Base-by-base conservation (phyloP, 2,329 filamentous ascomycete species). In the Shiraia sp. region DNA sequence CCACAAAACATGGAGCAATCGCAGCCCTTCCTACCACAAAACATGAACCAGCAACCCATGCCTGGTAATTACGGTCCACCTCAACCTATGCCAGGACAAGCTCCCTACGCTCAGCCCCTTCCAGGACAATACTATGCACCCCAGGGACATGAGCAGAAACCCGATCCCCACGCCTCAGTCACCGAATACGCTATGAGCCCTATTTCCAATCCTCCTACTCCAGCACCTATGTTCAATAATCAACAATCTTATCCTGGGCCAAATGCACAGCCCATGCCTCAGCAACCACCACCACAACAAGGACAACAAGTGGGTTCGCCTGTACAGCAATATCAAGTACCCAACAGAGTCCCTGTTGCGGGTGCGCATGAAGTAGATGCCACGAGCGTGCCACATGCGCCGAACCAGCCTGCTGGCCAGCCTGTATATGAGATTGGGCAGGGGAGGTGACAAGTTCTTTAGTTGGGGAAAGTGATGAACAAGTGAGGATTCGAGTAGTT, bases 191-290 rank as follows among this genome's bases (percentile, higher is more conserved):
- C 42, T 2, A 10, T 41, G 22, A 39, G 56, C 4, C 40, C 46
- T 8, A 47, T 59, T 15, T 59, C 53, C 4, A 54, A 51, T 45
- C 58, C 58, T 2, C 27, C 53, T 2, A 58, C 57, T 4, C 60
- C 60, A 3, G 55, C 53, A 8, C 60, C 58, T 2, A 48, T 51
- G 13, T 61, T n/a, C n/a, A n/a, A n/a, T n/a, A n/a, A 61, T 36
- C 35, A 37, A n/a, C 53, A 58, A 36, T 53, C 55, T 15, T 47
- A 49, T 25, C 33, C 22, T 9, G 14, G 23, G 4, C 36, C 27
- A 9, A 30, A 24, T n/a, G 26, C 19, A 15, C 38, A 38, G 6
- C 39, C 32, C 3, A 30, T 44, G 34, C 40, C 45, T 12, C 30
- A 26, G 8, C 32, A 42, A 15, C 36, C n/a, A n/a, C n/a, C n/a